phyloP scores from a whole-genome alignment of 2,329 filamentous ascomycete species.

The Phialophora verrucosa region DNA sequence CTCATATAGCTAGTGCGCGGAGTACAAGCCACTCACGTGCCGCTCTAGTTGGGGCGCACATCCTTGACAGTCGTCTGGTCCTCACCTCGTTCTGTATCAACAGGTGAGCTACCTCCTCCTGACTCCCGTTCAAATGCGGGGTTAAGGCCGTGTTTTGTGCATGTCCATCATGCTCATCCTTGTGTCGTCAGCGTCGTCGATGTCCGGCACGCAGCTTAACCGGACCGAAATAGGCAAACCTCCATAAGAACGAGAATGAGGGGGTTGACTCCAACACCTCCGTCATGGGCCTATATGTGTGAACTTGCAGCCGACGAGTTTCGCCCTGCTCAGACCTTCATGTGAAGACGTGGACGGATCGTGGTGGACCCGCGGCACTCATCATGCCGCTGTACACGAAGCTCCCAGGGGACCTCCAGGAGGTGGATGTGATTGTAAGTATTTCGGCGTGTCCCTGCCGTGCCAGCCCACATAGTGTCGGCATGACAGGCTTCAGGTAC shows the following conservation, averaged over 20 bases:
- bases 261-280: neutral
- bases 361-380: neutral
- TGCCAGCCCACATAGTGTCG: neutral
- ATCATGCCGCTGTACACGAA: slow-evolving; percentile 23
- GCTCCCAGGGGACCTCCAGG: slow-evolving; percentile 39
- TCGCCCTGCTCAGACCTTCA: neutral
- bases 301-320: neutral
- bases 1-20: neutral
- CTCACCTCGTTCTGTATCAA: neutral
- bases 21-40: neutral
- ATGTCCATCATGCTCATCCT: neutral
- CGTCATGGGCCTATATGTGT: neutral
- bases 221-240: neutral
- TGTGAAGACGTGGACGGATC: neutral
- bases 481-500: neutral
- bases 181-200: neutral
- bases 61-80: neutral
- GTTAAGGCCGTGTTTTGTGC: neutral
- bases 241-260: neutral
- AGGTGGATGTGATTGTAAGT: slow-evolving; percentile 56
- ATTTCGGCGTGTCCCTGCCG: neutral
- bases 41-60: neutral
- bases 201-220: neutral
- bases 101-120: neutral
- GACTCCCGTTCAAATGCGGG: neutral